phyloP scores from a whole-genome alignment of 1,139 yeast species.

The Arxiozyma telluris region DNA sequence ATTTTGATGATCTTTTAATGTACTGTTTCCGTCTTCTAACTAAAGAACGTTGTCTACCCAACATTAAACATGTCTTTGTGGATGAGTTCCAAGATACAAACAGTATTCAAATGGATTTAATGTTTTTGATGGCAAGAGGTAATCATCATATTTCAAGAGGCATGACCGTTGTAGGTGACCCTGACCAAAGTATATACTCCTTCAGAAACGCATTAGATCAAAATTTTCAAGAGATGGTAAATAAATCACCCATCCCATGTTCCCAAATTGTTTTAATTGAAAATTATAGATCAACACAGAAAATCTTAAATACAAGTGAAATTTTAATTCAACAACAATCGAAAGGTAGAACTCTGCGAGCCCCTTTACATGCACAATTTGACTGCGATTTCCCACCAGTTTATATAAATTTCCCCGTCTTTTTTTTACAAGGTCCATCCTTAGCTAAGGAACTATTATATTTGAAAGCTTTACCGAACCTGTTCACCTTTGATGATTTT shows the following conservation, averaged over 20 bases:
- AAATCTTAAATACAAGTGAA: conserved; percentile 59
- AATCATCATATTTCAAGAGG: conserved; percentile 34
- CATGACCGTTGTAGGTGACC: conserved; percentile 88
- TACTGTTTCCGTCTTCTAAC: conserved; percentile 45
- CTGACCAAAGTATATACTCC: conserved; percentile 89
- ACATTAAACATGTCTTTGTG: conserved; percentile 63
- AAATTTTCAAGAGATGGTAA: conserved; percentile 56
- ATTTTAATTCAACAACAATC: conserved; percentile 54
- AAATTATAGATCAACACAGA: conserved; percentile 74
- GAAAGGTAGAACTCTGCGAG: conserved; percentile 36
- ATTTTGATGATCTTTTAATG: conserved; percentile 77
- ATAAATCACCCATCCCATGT: conserved; percentile 35
- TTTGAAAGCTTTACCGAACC: conserved; percentile 34
- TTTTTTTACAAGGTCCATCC: conserved; percentile 48
- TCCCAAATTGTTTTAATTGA: conserved; percentile 43
- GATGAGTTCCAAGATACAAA: conserved; percentile 96
- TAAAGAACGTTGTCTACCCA: conserved; percentile 38
- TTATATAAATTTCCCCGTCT: conserved; percentile 34
- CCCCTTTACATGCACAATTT: conserved; percentile 40
- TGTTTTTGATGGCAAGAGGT: conserved; percentile 47
- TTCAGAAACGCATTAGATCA: conserved; percentile 71
- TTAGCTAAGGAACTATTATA: conserved; percentile 48
- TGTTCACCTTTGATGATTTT: conserved; percentile 47
- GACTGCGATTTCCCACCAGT: conserved; percentile 41
- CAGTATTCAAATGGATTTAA: conserved; percentile 58